Evolutionary conservation across 139 green algal species (phyloP).

Genomic region (Astrephomene gubernaculifera): DNA sequence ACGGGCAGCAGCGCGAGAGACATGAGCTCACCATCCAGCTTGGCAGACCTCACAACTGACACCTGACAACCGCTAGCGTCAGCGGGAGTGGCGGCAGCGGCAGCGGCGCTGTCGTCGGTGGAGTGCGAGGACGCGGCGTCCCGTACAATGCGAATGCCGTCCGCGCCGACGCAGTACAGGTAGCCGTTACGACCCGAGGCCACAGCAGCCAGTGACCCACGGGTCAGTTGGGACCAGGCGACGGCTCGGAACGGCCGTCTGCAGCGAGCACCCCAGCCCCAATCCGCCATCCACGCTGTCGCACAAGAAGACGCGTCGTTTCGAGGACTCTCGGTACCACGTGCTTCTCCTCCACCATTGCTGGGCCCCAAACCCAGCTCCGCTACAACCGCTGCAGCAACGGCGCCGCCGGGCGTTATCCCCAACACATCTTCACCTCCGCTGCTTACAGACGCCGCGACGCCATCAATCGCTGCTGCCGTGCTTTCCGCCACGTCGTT

Average conservation of each 20-base stretch:
- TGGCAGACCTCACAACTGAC: slow-evolving; percentile 42
- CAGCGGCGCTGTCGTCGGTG: not conserved
- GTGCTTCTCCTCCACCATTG: not conserved
- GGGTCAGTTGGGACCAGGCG: slow-evolving; percentile 36
- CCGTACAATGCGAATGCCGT: slow-evolving; percentile 61
- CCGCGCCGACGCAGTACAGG: slow-evolving; percentile 55
- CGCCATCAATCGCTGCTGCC: too few species aligned
- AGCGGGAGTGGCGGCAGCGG: not conserved
- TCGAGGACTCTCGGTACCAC: too few species aligned
- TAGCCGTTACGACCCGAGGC: slow-evolving; percentile 31
- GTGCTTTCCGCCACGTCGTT: too few species aligned
- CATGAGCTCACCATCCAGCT: slow-evolving; percentile 60
- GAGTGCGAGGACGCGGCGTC: not conserved
- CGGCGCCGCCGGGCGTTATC: too few species aligned
- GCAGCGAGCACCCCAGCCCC: slow-evolving; percentile 34
- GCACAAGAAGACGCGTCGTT: too few species aligned
- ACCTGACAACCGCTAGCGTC: not conserved
- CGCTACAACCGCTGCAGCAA: not conserved
- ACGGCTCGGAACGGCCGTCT: slow-evolving; percentile 19
- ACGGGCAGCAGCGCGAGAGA: slow-evolving; percentile 62
- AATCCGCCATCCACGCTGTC: too few species aligned
- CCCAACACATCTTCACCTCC: too few species aligned
- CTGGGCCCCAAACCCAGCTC: not conserved
- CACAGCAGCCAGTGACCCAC: slow-evolving; percentile 2
- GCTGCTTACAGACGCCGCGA: too few species aligned